These are phyloP conservation scores for Echium plantagineum DNA, from an alignment of 257 asterid species.

Conservation along the genomic window DNA sequence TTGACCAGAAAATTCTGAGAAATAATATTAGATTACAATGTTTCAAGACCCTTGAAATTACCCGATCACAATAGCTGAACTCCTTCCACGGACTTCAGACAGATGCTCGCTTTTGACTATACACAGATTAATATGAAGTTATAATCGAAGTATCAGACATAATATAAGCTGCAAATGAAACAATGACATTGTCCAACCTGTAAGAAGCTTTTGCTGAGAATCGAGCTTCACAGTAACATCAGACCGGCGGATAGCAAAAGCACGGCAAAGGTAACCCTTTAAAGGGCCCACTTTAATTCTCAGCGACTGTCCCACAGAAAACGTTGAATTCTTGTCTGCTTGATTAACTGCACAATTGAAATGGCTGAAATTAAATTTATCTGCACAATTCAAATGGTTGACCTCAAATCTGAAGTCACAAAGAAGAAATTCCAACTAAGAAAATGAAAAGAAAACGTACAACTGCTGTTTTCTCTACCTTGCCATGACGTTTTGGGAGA, in stretches of 20 bases:
- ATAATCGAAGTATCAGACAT: neutral
- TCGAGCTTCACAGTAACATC: conserved; percentile 92
- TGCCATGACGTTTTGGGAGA: conserved; percentile 52
- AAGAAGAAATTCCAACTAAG: conserved; percentile 1
- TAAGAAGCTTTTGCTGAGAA: conserved; percentile 80
- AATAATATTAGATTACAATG: neutral
- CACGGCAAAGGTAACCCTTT: conserved; percentile 88
- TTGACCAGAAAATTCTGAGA: neutral
- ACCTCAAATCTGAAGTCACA: conserved; percentile 4
- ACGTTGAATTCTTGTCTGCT: conserved; percentile 49
- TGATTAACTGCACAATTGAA: conserved; percentile 41
- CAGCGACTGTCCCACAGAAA: conserved; percentile 73
- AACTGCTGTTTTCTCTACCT: conserved; percentile 50
- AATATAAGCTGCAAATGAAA: conserved; percentile 1
- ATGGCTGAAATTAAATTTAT: conserved; percentile 3
- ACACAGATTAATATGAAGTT: conserved; percentile 13
- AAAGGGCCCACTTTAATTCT: conserved; percentile 90
- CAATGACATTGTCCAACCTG: conserved; percentile 37
- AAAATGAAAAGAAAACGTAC: conserved; percentile 35
- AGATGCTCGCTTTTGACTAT: conserved; percentile 81
- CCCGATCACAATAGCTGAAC: conserved; percentile 51
- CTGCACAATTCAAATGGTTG: conserved; percentile 29
- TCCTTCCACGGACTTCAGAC: conserved; percentile 71
- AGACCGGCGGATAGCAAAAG: conserved; percentile 77
- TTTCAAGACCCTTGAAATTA: conserved; percentile 16